phyloP scores from a whole-genome alignment of 352 stramenopile species.

The Phytophthora europaea region DNA sequence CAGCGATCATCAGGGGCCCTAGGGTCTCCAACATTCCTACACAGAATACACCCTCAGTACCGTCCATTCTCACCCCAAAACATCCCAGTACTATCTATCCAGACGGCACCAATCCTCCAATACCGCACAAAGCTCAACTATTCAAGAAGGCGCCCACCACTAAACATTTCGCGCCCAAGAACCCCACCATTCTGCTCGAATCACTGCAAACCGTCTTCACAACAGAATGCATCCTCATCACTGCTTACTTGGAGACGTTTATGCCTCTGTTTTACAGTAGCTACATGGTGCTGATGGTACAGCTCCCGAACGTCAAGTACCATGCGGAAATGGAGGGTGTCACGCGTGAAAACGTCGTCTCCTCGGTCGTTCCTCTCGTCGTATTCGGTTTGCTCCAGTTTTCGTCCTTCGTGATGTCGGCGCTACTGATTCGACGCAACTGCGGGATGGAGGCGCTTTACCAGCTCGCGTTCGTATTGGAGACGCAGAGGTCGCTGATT shows the following conservation, averaged over 20 bases:
- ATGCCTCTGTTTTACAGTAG: constrained; percentile 43
- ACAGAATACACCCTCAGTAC: not conserved
- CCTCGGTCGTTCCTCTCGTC: constrained; percentile 5
- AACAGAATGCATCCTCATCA: constrained; percentile 38
- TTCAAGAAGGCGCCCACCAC: not conserved
- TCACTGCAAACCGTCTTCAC: constrained; percentile 24
- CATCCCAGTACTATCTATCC: not conserved
- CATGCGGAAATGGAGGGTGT: constrained; percentile 14
- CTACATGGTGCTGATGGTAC: constrained; percentile 19
- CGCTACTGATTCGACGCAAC: constrained; percentile 15
- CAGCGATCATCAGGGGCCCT: not conserved
- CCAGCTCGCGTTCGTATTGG: constrained; percentile 38
- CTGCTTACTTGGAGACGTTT: constrained; percentile 44
- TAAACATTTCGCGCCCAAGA: not conserved
- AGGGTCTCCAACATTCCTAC: not conserved
- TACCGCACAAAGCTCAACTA: not conserved
- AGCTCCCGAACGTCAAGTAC: constrained; percentile 28
- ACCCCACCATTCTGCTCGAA: constrained; percentile 10
- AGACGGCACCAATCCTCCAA: not conserved
- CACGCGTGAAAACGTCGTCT: not conserved
- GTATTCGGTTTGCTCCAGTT: constrained; percentile 30
- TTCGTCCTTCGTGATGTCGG: constrained; percentile 22
- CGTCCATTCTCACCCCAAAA: not conserved
- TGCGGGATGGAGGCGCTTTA: constrained; percentile 25
- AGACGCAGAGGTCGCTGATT: constrained; percentile 26